Base-by-base conservation (phyloP, 768 basidiomycete genomes). In the Lenzites betulinus region DNA sequence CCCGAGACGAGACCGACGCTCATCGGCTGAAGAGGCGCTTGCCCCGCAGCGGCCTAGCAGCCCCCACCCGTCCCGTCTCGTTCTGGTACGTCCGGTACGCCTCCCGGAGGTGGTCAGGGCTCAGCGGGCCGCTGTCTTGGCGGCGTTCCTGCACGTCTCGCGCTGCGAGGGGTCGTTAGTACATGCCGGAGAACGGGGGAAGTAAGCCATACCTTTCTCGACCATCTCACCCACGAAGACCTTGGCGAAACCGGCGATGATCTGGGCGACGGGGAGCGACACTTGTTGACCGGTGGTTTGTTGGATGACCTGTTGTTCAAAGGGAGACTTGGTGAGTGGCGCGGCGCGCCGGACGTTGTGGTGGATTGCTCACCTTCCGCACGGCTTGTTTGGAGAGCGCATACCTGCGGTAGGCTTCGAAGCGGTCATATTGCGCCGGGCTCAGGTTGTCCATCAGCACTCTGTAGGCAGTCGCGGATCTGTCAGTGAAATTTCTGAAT, bases 211-310 rank as follows among this genome's bases (percentile, higher is more conserved):
- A 92, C 93, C 93, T 75, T 89, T 90, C 70, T 95, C 93, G 18
- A 95, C 83, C 6, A 96, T 90, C 72, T 95, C 93, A 2, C 94
- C 94, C 3, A 96, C 92, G 61, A 95, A 96, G 0, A 96, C 92
- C 35, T 95, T 96, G 15, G 84, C 82, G 58, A 96, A 90, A 62
- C 94, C 94, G 6, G 93, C 92, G 2, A 95, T 89, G 44, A 95
- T 85, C 63, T 94, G 93, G 1, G 93, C 89, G 5, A 95, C 90
- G 3, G 92, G 90, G 66, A 88, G 87, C 3, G 92, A 92, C 7
- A 92, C 90, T 67, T 93, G 90, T 59, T 92, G 88, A 16, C 88
- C 88, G 0, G 87, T 77, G 1, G 84, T 83, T 73, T 93, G 90
- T 69, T 93, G 92, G 63, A 96, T 90, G 33, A 93, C 85, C 92